phyloP scores from a whole-genome alignment of 208 protist genomes.

The Trypanosoma avium region DNA sequence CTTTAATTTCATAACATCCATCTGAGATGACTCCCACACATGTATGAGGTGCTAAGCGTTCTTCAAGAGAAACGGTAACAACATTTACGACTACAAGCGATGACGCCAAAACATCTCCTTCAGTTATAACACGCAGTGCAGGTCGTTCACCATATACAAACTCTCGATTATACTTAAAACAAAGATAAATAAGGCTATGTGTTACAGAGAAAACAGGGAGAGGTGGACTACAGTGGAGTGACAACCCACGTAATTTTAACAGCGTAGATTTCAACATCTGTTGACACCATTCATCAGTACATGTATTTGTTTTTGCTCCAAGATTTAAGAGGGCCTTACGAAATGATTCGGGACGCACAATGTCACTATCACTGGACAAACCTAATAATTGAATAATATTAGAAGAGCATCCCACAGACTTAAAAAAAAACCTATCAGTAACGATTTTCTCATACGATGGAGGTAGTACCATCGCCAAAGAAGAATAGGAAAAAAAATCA shows the following conservation, averaged over 20 bases:
- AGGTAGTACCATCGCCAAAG: constrained; percentile 14
- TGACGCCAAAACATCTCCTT: constrained; percentile 63
- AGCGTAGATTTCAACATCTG: constrained; percentile 51
- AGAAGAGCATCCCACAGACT: constrained; percentile 13
- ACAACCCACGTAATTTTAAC: constrained; percentile 30
- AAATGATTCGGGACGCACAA: constrained; percentile 33
- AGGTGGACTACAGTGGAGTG: constrained; percentile 8
- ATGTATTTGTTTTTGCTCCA: constrained; percentile 36
- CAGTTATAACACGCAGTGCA: constrained; percentile 62
- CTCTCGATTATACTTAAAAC: constrained; percentile 79
- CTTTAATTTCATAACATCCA: constrained; percentile 70
- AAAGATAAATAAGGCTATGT: constrained; percentile 39
- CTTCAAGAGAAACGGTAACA: constrained; percentile 30
- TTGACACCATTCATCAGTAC: constrained; percentile 50
- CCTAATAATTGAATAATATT: constrained; percentile 20
- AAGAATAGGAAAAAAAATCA: constrained; percentile 22
- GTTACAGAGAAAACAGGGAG: constrained; percentile 21
- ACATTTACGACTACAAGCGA: constrained; percentile 58
- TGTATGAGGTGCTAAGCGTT: constrained; percentile 56
- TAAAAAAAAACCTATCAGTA: constrained; percentile 23
- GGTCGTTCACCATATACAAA: constrained; percentile 63
- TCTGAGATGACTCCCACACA: constrained; percentile 63
- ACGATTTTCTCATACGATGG: constrained; percentile 23
- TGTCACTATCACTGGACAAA: constrained; percentile 4
- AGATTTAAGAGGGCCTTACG: constrained; percentile 45